Evolutionary conservation across 2,329 filamentous ascomycete species (phyloP).

Genomic region (Delphinella strobiligena): DNA sequence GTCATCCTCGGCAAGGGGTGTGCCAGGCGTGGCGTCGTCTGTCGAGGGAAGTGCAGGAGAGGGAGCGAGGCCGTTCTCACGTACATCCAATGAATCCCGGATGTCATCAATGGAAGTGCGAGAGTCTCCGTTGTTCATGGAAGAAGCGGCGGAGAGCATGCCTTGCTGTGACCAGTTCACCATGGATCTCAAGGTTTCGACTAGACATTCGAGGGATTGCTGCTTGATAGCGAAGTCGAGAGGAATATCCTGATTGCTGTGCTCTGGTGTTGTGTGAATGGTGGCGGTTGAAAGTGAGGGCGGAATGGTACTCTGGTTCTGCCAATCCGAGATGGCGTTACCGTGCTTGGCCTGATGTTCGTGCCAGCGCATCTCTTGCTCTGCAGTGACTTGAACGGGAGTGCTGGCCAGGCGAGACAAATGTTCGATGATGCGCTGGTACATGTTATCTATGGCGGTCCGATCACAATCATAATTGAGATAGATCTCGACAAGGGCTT

Average conservation of each 20-base stretch:
- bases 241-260: conserved; percentile 51
- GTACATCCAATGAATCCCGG: conserved; percentile 67
- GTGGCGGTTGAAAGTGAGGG: conserved; percentile 73
- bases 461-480: conserved; percentile 97
- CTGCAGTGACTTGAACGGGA: conserved; percentile 59
- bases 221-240: conserved; percentile 88
- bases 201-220: conserved; percentile 73
- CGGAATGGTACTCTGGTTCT: conserved; percentile 71
- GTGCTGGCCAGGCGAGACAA: conserved; percentile 75
- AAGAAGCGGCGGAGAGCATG: conserved; percentile 35
- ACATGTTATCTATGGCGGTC: conserved; percentile 88
- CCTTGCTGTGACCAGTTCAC: conserved; percentile 82
- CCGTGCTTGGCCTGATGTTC: conserved; percentile 53
- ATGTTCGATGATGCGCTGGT: conserved; percentile 87
- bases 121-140: conserved; percentile 27
- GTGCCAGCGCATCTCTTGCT: conserved; percentile 77
- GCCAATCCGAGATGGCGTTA: conserved; percentile 62
- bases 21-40: conserved; percentile 20
- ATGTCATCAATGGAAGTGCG: conserved; percentile 46
- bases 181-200: conserved; percentile 78
- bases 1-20: conserved; percentile 60
- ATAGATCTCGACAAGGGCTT: conserved; percentile 86
- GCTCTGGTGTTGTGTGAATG: conserved; percentile 36
- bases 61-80: conserved; percentile 43
- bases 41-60: conserved; percentile 35